Evolutionary conservation across 257 asterid genomes (phyloP).

Genomic region (Scutellaria minor): DNA sequence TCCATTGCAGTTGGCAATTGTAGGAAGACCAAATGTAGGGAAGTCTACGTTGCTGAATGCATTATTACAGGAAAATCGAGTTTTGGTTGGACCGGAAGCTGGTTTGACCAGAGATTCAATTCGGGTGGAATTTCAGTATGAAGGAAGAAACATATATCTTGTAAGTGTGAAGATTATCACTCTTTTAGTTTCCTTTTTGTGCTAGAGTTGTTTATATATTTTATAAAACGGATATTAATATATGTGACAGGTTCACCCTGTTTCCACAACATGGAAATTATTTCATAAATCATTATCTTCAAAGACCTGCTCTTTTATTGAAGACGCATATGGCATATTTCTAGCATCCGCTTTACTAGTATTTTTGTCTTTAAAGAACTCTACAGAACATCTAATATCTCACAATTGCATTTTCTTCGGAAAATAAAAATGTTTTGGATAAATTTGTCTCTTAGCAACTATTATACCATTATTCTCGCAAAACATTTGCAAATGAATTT

Average conservation of each 20-base stretch:
- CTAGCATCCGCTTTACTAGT: background rate
- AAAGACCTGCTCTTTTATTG: background rate
- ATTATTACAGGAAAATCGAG: constrained; percentile 89
- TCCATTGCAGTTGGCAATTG: constrained; percentile 95
- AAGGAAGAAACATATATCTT: constrained; percentile 80
- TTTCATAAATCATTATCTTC: background rate
- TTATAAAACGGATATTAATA: constrained; percentile 11
- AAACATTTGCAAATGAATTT: background rate
- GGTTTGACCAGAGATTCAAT: constrained; percentile 98
- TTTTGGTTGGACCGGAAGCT: constrained; percentile 97
- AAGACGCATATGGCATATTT: background rate
- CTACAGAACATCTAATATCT: background rate
- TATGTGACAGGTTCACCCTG: background rate
- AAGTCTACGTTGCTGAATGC: constrained; percentile 95
- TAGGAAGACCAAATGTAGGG: constrained; percentile 97
- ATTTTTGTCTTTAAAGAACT: background rate
- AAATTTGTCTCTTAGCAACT: background rate
- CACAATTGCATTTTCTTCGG: background rate
- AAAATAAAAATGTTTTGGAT: background rate
- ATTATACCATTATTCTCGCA: background rate
- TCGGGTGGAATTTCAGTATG: constrained; percentile 78
- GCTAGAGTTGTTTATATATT: constrained; percentile 26
- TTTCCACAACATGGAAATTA: background rate
- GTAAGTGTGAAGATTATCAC: constrained; percentile 43
- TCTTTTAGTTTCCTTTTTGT: constrained; percentile 11